Base-by-base conservation (phyloP, 2,329 filamentous ascomycete genomes). In the Cercospora zeina region DNA sequence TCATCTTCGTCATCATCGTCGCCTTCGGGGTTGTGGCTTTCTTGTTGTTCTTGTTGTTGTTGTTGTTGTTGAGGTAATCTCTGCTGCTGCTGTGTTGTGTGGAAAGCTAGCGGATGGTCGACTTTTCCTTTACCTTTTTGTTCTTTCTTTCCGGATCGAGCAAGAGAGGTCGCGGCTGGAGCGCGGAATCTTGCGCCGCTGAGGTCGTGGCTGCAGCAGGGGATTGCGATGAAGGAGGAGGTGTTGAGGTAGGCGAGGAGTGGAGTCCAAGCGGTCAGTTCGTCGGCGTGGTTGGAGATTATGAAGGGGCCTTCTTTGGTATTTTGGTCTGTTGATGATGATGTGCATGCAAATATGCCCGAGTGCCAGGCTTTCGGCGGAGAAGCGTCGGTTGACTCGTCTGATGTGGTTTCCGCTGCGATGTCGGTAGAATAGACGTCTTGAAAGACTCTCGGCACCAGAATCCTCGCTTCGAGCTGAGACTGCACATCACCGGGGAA, bases 211-310 rank as follows among this genome's bases (percentile, higher is more conserved):
- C 91, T 96, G 78, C 95, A 99, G 79, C 95, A 99, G 1, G 95
- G 95, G 49, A 99, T 96, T 69, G 90, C 89, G 65, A 99, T 86
- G 75, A 97, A 99, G 0, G 92, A 89, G 10, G 89, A 89, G 1
- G 84, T 78, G 0, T 89, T 92, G 1, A 91, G 79, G 6, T 86
- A 85, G 0, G 91, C 93, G 42, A 99, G 84, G 16, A 97, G 83
- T 0, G 95, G 95, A 0, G 95, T 97, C 95, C 95, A 99, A 0
- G 91, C 86, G 0, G 95, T 99, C 13, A 99, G 83, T 77, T 99
- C 93, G 73, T 99, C 95, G 10, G 93, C 93, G 75, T 99, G 95
- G 73, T 99, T 99, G 54, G 92, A 96, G 66, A 99, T 89, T 70
- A 99, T 91, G 76, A 99, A 99, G 0, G 91, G 96, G 30, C 86